phyloP scores from a whole-genome alignment of 768 basidiomycete genomes.

The Kwoniella sp. region DNA sequence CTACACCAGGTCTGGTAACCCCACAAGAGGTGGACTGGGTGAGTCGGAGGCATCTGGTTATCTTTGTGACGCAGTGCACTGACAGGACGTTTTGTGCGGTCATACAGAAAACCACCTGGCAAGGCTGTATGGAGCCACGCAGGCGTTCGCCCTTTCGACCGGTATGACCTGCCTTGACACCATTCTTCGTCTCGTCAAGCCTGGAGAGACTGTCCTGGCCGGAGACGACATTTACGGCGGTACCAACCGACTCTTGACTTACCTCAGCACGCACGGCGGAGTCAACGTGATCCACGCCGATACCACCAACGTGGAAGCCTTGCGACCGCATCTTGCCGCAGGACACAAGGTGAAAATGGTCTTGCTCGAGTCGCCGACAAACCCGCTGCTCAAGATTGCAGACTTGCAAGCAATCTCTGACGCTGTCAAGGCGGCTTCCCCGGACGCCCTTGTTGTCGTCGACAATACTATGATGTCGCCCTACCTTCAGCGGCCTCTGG shows the following conservation, averaged over 20 bases:
- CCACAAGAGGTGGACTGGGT: slow-evolving; percentile 93
- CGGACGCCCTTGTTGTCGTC: slow-evolving; percentile 47
- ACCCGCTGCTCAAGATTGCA: slow-evolving; percentile 90
- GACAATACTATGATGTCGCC: slow-evolving; percentile 99
- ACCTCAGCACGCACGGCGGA: slow-evolving; percentile 79
- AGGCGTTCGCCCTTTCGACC: slow-evolving; percentile 89
- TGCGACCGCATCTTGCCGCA: slow-evolving; percentile 29
- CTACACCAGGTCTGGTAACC: slow-evolving; percentile 92
- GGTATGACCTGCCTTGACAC: slow-evolving; percentile 98
- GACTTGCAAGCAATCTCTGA: slow-evolving; percentile 79
- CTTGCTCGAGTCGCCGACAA: slow-evolving; percentile 93
- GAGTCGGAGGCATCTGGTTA: slow-evolving; percentile 31
- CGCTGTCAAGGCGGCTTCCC: slow-evolving; percentile 62
- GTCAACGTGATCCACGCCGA: slow-evolving; percentile 90
- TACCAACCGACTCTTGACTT: slow-evolving; percentile 87
- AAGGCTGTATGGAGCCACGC: slow-evolving; percentile 85
- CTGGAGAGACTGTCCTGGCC: slow-evolving; percentile 90
- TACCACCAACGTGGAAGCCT: slow-evolving; percentile 58
- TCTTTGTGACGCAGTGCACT: background rate
- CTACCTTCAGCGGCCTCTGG: slow-evolving; percentile 88
- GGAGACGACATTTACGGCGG: slow-evolving; percentile 98
- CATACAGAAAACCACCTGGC: slow-evolving; percentile 87
- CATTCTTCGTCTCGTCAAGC: slow-evolving; percentile 87
- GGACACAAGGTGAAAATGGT: slow-evolving; percentile 65
- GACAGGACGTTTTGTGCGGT: background rate